Conservation (phyloP, 306 rosid genomes). For the Castanopsis chinensis region DNA sequence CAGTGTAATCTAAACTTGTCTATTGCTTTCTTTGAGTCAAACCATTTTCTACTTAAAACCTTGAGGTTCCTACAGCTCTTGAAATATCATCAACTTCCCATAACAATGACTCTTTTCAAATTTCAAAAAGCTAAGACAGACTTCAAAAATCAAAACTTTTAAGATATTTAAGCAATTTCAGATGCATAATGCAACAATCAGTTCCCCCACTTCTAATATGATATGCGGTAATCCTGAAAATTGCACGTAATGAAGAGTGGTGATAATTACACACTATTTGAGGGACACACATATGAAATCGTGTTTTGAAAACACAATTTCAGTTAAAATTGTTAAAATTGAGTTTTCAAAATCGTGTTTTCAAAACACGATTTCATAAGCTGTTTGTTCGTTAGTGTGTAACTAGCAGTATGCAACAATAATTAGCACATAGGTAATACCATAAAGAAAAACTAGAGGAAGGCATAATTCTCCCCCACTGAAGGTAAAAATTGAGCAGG, state of each 20-base stretch:
- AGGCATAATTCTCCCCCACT: conserved; percentile 64
- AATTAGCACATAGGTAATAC: not conserved
- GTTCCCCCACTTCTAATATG: conserved; percentile 13
- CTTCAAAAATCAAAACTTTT: not conserved
- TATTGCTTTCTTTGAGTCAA: not conserved
- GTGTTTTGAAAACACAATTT: too few species aligned
- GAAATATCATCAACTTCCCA: not conserved
- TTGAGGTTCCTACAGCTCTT: not conserved
- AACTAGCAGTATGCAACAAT: too few species aligned
- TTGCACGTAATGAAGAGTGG: not conserved
- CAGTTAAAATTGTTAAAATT: too few species aligned
- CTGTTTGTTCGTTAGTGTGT: too few species aligned
- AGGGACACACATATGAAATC: too few species aligned
- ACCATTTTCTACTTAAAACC: not conserved
- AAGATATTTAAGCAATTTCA: not conserved
- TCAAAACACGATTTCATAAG: too few species aligned
- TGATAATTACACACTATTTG: too few species aligned
- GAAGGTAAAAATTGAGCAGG: conserved; percentile 58
- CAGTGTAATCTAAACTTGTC: not conserved
- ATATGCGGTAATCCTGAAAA: conserved; percentile 10
- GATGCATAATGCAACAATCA: not conserved
- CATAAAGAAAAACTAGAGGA: not conserved
- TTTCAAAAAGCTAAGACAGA: not conserved
- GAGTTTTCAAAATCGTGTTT: too few species aligned
- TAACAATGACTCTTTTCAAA: not conserved